Base-by-base conservation (phyloP, 768 basidiomycete species). In the Filobasidium floriforme region DNA sequence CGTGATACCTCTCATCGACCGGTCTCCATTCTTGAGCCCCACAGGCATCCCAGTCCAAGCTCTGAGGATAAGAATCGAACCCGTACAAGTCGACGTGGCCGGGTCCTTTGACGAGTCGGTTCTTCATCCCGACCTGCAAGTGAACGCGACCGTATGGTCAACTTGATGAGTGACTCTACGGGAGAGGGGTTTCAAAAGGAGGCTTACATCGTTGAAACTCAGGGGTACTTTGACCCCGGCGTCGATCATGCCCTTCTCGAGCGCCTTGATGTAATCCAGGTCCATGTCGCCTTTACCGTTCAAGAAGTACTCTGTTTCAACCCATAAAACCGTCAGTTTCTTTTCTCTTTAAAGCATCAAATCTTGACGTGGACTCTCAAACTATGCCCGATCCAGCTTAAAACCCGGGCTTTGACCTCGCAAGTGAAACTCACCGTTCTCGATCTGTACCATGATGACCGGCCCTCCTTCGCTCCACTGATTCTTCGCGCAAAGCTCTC, bases 71-170 rank as follows among this genome's bases (percentile, higher is more conserved):
- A 14, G 57, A 70, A 51, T 71, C 77, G 14, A 72, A 65, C 24
- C 88, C 88, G 70, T 88, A 87, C 40, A 88, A 83, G 74, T 90
- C 88, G 5, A 88, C 88, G 14, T 88, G 84, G 11, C 88, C 88
- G 84, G 85, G 87, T 24, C 89, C 88, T 41, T 85, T 87, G 64
- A 88, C 83, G 71, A 90, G 67, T 87, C 87, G 62, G 28, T 44
- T 41, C 26, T 44, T 29, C 41, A 49, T 43, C 18, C 61, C 61
- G 40, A 62, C 61, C 61, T 62, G 61, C 46, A 28, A 12, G 29
- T 28, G 40, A 19, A 28, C 11, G 37, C 18, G 32, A 26, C 14
- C 59, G 11, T 44, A 10, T 10, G 43, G 19, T 19, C 19, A 19
- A 44, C 43, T 44, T 44, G 43, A n/a, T n/a, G n/a, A n/a, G n/a